Conservation (phyloP, 331 rosid species). For the Cucumis variabilis region DNA sequence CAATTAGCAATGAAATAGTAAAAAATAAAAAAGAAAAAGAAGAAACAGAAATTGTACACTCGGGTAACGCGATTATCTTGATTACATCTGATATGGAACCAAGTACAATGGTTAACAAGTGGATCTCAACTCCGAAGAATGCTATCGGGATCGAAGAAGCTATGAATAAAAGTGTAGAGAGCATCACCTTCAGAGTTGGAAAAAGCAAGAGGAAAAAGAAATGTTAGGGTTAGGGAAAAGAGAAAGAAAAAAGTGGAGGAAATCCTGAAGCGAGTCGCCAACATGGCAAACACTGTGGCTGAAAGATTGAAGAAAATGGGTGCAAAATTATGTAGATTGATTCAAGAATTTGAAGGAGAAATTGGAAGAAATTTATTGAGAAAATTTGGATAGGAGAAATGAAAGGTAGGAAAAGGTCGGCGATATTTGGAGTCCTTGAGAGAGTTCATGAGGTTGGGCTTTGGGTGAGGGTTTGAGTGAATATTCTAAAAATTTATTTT, state of each 20-base stretch:
- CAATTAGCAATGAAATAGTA: not conserved
- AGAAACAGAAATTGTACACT: constrained; percentile 49
- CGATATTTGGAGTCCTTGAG: no score
- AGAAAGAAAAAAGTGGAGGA: not conserved
- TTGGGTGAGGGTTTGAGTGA: no score
- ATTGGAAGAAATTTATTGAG: not conserved
- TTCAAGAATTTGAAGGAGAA: not conserved
- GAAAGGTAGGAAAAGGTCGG: no score
- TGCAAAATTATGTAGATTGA: not conserved
- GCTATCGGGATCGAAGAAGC: constrained; percentile 83
- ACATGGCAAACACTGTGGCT: constrained; percentile 42
- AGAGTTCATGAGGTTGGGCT: no score
- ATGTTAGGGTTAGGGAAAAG: constrained; percentile 28
- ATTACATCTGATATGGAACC: constrained; percentile 98
- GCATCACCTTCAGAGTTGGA: constrained; percentile 95
- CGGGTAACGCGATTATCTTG: constrained; percentile 92
- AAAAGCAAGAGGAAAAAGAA: constrained; percentile 40
- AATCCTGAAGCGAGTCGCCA: constrained; percentile 22
- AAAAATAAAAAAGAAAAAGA: not conserved
- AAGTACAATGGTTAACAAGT: constrained; percentile 93
- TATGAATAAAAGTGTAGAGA: constrained; percentile 72
- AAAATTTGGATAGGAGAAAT: constrained; percentile 13
- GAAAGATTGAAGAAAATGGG: not conserved
- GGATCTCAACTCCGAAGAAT: constrained; percentile 99
- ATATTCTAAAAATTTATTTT: no score